These are phyloP conservation scores for Escallonia rubra DNA, from an alignment of 129 eudicot genomes.

Conservation along the genomic window DNA sequence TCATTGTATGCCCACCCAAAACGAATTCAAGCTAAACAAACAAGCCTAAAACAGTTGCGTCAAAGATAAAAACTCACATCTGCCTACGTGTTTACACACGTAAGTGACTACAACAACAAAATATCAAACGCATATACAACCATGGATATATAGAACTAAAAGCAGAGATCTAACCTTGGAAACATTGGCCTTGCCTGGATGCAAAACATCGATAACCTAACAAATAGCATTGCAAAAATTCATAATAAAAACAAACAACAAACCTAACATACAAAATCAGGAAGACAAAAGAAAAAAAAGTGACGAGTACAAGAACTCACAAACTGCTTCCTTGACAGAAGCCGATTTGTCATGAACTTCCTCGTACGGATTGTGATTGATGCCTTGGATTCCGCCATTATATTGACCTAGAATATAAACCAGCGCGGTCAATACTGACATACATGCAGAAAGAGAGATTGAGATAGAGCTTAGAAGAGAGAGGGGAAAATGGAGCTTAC, in stretches of 20 bases:
- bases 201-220: slow-evolving; percentile 76
- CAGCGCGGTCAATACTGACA: neutral
- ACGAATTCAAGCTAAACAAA: no score
- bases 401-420: neutral
- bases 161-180: slow-evolving; percentile 48
- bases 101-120: no score
- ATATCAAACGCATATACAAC: no score
- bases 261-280: neutral
- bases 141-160: neutral
- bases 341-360: slow-evolving; percentile 85
- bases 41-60: no score
- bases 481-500: neutral
- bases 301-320: slow-evolving; percentile 22
- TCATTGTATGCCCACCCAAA: no score
- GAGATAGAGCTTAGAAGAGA: neutral
- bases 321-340: slow-evolving; percentile 78
- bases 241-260: neutral
- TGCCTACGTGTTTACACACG: no score
- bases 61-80: no score
- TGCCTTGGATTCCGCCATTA: slow-evolving; percentile 72
- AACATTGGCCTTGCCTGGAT: slow-evolving; percentile 77
- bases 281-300: neutral
- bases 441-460: neutral
- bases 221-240: neutral
- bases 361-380: slow-evolving; percentile 63